A percentile compares a stretch with the other conserved stretches of the same genome.
These are phyloP conservation scores for Phytomonas sp. DNA, from an alignment of 208 protist species.

Conservation along the genomic window DNA sequence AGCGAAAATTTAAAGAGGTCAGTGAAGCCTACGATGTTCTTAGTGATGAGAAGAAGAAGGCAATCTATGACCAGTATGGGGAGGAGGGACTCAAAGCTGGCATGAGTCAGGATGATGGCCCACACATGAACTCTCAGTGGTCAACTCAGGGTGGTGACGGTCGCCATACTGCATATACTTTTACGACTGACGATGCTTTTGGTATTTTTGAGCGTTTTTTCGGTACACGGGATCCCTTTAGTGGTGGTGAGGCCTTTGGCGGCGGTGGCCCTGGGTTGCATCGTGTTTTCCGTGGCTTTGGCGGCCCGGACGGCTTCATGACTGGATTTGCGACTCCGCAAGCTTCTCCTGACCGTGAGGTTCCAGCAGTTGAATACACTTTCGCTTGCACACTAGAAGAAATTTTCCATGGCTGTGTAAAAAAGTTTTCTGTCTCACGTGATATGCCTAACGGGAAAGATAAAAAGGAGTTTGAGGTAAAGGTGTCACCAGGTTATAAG, in stretches of 20 bases:
- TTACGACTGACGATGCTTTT: constrained; percentile 74
- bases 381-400: constrained; percentile 95
- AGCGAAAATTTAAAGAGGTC: constrained; percentile 92
- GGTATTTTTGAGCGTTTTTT: constrained; percentile 84
- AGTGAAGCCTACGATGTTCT: constrained; percentile 97
- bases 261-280: constrained; percentile 73
- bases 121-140: constrained; percentile 23
- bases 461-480: constrained; percentile 89
- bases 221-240: constrained; percentile 81
- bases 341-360: constrained; percentile 73
- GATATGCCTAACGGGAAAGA: constrained; percentile 62
- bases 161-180: constrained; percentile 37
- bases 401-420: constrained; percentile 94
- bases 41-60: constrained; percentile 93
- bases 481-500: constrained; percentile 94
- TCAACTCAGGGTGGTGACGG: constrained; percentile 52
- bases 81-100: constrained; percentile 94
- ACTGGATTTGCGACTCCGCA: constrained; percentile 76
- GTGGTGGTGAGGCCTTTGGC: constrained; percentile 76
- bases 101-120: constrained; percentile 29
- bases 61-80: constrained; percentile 97
- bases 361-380: constrained; percentile 84
- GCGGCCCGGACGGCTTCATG: constrained; percentile 64
- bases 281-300: constrained; percentile 74
- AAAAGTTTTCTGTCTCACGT: constrained; percentile 90